A percentile compares a stretch with the other conserved stretches of the same genome.
phyloP scores from a whole-genome alignment of 768 basidiomycete genomes.

The Tricholoma furcatifolium region DNA sequence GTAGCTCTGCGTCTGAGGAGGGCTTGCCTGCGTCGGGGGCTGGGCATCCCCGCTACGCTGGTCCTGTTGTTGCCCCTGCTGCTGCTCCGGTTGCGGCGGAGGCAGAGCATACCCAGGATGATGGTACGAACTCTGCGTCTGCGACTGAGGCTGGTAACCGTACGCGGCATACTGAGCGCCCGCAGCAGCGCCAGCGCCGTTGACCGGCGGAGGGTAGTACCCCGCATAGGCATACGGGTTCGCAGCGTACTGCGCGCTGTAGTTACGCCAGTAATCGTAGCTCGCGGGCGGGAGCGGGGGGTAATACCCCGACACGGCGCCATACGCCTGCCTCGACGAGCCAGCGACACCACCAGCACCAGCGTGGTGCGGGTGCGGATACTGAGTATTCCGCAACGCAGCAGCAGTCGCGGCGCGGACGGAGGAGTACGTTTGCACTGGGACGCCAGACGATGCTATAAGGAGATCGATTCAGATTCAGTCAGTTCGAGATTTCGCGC shows the following conservation, averaged over 20 bases:
- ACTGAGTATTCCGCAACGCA: slow-evolving; percentile 1
- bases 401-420: slow-evolving; percentile 23
- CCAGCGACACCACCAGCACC: slow-evolving; percentile 2
- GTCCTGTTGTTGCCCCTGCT: slow-evolving; percentile 24
- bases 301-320: slow-evolving; percentile 18
- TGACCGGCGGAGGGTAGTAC: slow-evolving; percentile 22
- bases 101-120: slow-evolving; percentile 31
- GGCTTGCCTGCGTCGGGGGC: background rate
- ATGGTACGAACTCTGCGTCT: slow-evolving; percentile 18
- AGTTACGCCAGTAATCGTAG: slow-evolving; percentile 39
- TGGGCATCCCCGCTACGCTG: background rate
- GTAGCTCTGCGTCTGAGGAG: slow-evolving; percentile 1
- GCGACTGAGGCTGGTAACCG: slow-evolving; percentile 18
- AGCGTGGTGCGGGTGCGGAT: slow-evolving; percentile 13
- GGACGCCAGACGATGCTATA: slow-evolving; percentile 9
- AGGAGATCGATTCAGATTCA: too few relatives aligned
- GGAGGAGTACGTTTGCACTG: slow-evolving; percentile 32
- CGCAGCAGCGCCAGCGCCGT: background rate
- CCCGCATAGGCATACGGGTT: slow-evolving; percentile 27
- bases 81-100: slow-evolving; percentile 30
- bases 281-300: slow-evolving; percentile 20
- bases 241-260: slow-evolving; percentile 20
- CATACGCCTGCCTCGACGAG: slow-evolving; percentile 15
- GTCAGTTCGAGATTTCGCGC: too few relatives aligned
- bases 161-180: slow-evolving; percentile 23